These are phyloP conservation scores for Ensete ventricosum DNA, from an alignment of 176 grass and related monocot species.

Conservation along the genomic window DNA sequence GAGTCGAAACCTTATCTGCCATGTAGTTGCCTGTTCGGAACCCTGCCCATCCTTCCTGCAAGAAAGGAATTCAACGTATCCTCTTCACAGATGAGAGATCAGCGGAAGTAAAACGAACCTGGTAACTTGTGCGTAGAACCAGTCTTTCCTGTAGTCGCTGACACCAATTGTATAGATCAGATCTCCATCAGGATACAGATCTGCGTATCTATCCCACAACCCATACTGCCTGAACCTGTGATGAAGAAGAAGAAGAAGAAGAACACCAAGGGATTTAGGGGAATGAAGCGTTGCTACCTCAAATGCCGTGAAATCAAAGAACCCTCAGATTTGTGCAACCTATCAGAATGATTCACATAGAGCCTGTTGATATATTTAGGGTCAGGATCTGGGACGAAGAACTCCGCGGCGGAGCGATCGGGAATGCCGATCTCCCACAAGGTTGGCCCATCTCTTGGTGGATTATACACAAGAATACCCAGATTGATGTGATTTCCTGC, in stretches of 20 bases:
- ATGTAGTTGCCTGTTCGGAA: neutral
- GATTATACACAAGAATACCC: conserved; percentile 53
- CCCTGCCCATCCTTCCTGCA: neutral
- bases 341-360: conserved; percentile 63
- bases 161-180: conserved; percentile 13
- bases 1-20: neutral
- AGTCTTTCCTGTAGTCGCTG: conserved; percentile 47
- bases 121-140: conserved; percentile 88
- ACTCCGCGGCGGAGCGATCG: conserved; percentile 61
- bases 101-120: conserved; percentile 34
- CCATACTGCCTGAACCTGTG: conserved; percentile 47
- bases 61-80: neutral
- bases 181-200: conserved; percentile 56
- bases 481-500: conserved; percentile 59
- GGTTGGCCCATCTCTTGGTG: conserved; percentile 70
- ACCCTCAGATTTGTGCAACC: neutral
- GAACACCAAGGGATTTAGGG: too few species aligned
- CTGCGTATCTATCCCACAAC: conserved; percentile 81
- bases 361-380: conserved; percentile 58
- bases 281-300: too few species aligned
- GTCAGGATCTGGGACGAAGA: conserved; percentile 74
- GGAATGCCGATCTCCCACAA: conserved; percentile 82
- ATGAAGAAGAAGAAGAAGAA: too few species aligned
- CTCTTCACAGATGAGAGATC: too few species aligned
- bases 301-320: too few species aligned